A percentile compares a stretch with the other conserved stretches of the same genome.
phyloP scores from a whole-genome alignment of 2,329 filamentous ascomycete species.

The Diaporthe sp. region DNA sequence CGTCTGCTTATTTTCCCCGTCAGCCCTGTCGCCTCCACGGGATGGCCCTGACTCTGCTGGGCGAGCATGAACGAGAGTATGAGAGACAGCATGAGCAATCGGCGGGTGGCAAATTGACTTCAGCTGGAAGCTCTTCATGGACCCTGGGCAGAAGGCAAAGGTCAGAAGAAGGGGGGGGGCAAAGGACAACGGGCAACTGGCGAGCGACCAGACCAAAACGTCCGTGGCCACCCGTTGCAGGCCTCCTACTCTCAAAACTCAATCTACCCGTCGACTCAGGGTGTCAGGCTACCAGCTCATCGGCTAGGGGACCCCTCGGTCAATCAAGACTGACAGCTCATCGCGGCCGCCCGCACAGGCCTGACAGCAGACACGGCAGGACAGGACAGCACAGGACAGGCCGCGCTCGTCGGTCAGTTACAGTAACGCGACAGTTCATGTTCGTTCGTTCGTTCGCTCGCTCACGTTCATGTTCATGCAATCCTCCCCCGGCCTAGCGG shows the following conservation, averaged over 20 bases:
- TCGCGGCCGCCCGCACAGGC: constrained; percentile 20
- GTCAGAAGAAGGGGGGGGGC: background rate
- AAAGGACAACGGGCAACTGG: background rate
- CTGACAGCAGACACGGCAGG: background rate
- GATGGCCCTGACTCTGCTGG: constrained; percentile 1
- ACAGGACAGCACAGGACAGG: background rate
- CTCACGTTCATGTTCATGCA: constrained; percentile 12
- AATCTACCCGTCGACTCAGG: constrained; percentile 10
- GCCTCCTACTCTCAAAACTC: constrained; percentile 18
- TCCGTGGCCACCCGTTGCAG: constrained; percentile 11
- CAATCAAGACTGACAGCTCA: constrained; percentile 22
- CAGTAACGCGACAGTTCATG: background rate
- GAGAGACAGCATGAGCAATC: background rate
- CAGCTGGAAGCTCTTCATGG: constrained; percentile 15
- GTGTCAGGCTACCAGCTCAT: background rate
- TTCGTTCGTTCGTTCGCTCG: no score
- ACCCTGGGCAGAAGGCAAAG: background rate
- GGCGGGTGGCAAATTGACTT: constrained; percentile 18
- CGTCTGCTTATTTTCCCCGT: background rate
- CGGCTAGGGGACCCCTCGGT: constrained; percentile 12
- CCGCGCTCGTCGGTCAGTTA: background rate
- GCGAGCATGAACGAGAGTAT: background rate
- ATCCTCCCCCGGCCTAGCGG: constrained; percentile 13
- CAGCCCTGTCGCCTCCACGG: constrained; percentile 11
- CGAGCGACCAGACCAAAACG: background rate